Evolutionary conservation across 495 filamentous ascomycete genomes (phyloP), one percentile per base, ranked within the genome.

Genomic region (Antarctomyces pellizariae): DNA sequence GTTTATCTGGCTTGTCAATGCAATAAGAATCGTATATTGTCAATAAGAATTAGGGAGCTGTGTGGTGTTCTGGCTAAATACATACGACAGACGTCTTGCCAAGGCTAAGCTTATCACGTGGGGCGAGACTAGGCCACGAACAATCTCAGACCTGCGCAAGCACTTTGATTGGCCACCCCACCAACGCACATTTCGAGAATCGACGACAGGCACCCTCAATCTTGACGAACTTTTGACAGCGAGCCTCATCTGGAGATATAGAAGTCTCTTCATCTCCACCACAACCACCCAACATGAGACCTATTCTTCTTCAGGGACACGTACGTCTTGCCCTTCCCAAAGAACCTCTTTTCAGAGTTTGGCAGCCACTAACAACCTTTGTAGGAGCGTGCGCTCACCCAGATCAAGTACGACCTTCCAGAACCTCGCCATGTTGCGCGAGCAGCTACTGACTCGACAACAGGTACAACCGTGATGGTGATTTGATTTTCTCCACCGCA

Each of bases 401-500:
- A 99, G 51, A 89, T 97, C 52, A 91, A 82, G 71, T 79, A 55
- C 33, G 62, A 41, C 24, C n/a, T 27, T 18, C 18, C 21, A 2
- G n/a, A 16, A 15, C 22, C 19, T 18, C 19, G 12, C 18, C 20
- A 16, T 18, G 3, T 9, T 14, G 19, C 15, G 12, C 17, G 18
- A 27, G 28, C 36, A 28, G 11, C 30, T 30, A 29, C 28, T 37
- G 13, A 36, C 33, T 25, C 31, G 21, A 27, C 22, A 23, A 10
- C 25, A 76, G 73, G 52, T 92, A 79, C 62, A 90, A 83, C 57
- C 66, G 65, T 54, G 86, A 97, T 53, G 86, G 86, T 54, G 86
- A 99, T 50, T 67, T 99, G 31, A 64, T 99, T 39, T 95, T 99
- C 59, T 93, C 86, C 27, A 78, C 80, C 25, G 69, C 86, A 31